Evolutionary conservation across 805 yeast species (phyloP).

Genomic region (Yarrowia bubula): DNA sequence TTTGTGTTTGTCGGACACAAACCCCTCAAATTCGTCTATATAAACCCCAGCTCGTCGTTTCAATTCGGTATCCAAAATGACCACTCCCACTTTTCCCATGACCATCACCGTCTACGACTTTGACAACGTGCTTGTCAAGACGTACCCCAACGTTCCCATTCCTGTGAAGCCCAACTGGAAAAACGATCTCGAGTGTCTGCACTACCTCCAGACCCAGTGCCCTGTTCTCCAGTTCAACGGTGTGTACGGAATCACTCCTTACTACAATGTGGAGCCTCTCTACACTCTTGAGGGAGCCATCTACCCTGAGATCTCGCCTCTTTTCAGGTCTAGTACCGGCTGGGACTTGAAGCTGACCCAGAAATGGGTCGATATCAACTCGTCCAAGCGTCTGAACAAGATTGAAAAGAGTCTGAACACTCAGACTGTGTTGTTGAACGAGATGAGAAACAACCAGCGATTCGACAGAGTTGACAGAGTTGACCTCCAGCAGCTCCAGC

Average conservation of each 20-base stretch:
- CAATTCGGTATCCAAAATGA: too few species aligned
- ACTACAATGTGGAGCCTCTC: background rate
- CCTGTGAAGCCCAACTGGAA: background rate
- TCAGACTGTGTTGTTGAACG: background rate
- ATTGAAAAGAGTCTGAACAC: background rate
- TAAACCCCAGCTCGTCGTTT: too few species aligned
- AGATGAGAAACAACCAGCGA: background rate
- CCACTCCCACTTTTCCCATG: background rate
- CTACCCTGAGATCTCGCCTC: background rate
- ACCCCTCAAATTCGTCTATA: too few species aligned
- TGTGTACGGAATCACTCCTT: background rate
- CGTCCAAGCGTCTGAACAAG: background rate
- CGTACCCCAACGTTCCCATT: background rate
- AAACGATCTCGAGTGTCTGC: background rate
- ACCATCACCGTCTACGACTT: background rate
- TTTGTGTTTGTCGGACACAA: too few species aligned
- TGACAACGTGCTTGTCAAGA: background rate
- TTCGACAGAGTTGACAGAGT: background rate
- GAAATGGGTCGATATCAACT: background rate
- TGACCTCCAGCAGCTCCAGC: too few species aligned
- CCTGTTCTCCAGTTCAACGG: background rate
- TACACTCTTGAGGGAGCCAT: background rate
- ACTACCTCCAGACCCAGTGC: background rate
- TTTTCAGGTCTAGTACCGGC: background rate
- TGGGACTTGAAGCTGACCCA: background rate